A percentile compares a stretch with the other conserved stretches of the same genome.
Conservation (phyloP, 345 rosid species). For the Barbarea vulgaris region DNA sequence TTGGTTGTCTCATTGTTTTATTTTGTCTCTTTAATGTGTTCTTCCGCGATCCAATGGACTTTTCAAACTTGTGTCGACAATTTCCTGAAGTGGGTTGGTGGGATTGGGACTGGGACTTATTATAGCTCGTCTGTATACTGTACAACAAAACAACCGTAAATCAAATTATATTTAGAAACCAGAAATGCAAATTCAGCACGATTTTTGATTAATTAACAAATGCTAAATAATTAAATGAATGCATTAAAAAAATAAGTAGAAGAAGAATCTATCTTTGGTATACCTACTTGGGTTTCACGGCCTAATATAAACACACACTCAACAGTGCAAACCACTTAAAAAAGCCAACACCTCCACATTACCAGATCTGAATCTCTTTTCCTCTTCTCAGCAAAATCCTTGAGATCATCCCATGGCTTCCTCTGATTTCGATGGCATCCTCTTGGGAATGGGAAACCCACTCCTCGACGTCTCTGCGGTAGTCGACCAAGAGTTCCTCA, state of each 20-base stretch:
- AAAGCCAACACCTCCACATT: background rate
- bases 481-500: slow-evolving; percentile 83
- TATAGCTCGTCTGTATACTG: background rate
- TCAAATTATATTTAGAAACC: too few relatives aligned
- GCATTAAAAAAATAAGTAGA: background rate
- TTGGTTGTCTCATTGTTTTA: background rate
- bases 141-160: background rate
- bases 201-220: too few relatives aligned
- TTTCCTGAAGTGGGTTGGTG: slow-evolving; percentile 26
- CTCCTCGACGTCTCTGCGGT: slow-evolving; percentile 95
- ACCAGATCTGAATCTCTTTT: slow-evolving; percentile 36
- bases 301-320: background rate
- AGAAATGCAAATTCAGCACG: background rate
- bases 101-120: slow-evolving; percentile 19
- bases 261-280: slow-evolving; percentile 19
- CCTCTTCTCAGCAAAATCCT: background rate
- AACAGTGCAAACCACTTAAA: background rate
- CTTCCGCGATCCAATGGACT: slow-evolving; percentile 8
- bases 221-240: background rate
- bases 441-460: slow-evolving; percentile 98
- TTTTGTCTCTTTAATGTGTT: background rate
- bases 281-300: slow-evolving; percentile 1
- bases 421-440: slow-evolving; percentile 54
- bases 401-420: slow-evolving; percentile 49
- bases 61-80: slow-evolving; percentile 10